These are phyloP conservation scores for Chytriomyces hyalinus DNA, from an alignment of 192 early-diverging fungal genomes.

Conservation along the genomic window DNA sequence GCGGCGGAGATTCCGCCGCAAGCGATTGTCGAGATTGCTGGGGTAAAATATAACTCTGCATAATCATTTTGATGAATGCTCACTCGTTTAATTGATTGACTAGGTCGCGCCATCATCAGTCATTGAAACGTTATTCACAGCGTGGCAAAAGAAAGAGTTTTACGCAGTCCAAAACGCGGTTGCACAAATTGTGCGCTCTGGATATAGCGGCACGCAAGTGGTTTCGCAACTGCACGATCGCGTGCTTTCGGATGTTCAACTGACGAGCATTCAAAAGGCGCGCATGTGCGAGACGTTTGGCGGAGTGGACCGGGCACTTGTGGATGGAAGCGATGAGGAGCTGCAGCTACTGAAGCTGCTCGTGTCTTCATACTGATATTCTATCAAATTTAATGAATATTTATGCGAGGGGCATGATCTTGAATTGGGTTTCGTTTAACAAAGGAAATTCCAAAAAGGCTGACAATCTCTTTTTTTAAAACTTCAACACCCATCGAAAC, in stretches of 20 bases:
- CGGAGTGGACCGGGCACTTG: constrained; percentile 70
- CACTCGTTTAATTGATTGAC: not conserved
- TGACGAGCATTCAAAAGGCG: constrained; percentile 75
- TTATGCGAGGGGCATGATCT: no score
- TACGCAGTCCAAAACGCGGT: constrained; percentile 58
- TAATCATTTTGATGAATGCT: constrained; percentile 21
- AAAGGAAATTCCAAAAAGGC: no score
- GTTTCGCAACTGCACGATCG: constrained; percentile 76
- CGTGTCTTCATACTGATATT: not conserved
- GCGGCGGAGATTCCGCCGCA: constrained; percentile 52
- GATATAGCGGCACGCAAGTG: constrained; percentile 78
- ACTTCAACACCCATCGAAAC: constrained; percentile 7
- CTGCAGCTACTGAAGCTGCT: constrained; percentile 73
- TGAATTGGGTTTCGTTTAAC: no score
- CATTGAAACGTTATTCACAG: constrained; percentile 65
- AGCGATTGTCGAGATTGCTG: constrained; percentile 79
- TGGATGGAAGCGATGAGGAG: constrained; percentile 90
- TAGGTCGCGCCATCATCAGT: constrained; percentile 70
- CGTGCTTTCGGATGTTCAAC: constrained; percentile 63
- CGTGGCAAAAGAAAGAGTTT: constrained; percentile 58
- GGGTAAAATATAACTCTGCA: constrained; percentile 52
- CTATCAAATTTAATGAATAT: no score
- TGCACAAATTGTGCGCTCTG: constrained; percentile 64
- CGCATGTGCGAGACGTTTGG: constrained; percentile 72
- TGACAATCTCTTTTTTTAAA: no score